Conservation (phyloP, 305 asterid species). For the Plantago lanceolata region DNA sequence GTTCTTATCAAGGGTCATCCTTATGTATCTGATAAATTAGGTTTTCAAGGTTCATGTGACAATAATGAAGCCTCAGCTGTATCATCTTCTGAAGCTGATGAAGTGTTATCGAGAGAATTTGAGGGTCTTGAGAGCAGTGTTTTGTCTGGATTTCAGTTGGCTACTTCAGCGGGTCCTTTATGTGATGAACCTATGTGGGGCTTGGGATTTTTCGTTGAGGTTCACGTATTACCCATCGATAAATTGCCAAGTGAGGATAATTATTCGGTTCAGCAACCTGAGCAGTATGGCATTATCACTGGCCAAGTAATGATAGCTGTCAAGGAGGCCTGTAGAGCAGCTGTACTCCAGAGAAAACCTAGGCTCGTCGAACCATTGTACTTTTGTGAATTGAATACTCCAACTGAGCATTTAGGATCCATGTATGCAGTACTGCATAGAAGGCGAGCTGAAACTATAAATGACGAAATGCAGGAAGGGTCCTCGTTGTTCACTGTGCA, state of each 20-base stretch:
- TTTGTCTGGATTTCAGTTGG: constrained; percentile 85
- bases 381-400: constrained; percentile 82
- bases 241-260: constrained; percentile 39
- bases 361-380: constrained; percentile 79
- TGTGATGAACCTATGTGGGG: constrained; percentile 99
- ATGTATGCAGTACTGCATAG: constrained; percentile 83
- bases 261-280: constrained; percentile 43
- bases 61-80: constrained; percentile 27
- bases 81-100: constrained; percentile 34
- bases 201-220: constrained; percentile 66
- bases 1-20: constrained; percentile 68
- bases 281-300: constrained; percentile 64
- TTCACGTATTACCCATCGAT: constrained; percentile 40
- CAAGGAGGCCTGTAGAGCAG: constrained; percentile 85
- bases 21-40: constrained; percentile 57
- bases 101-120: constrained; percentile 48
- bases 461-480: constrained; percentile 99
- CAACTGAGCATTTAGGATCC: constrained; percentile 76
- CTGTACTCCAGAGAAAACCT: constrained; percentile 71
- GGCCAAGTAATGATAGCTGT: constrained; percentile 88
- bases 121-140: constrained; percentile 79
- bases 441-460: constrained; percentile 73
- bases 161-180: constrained; percentile 86
- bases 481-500: constrained; percentile 80
- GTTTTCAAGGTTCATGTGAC: constrained; percentile 40